phyloP scores from a whole-genome alignment of 2,329 filamentous ascomycete genomes.

The Claviceps capensis region DNA sequence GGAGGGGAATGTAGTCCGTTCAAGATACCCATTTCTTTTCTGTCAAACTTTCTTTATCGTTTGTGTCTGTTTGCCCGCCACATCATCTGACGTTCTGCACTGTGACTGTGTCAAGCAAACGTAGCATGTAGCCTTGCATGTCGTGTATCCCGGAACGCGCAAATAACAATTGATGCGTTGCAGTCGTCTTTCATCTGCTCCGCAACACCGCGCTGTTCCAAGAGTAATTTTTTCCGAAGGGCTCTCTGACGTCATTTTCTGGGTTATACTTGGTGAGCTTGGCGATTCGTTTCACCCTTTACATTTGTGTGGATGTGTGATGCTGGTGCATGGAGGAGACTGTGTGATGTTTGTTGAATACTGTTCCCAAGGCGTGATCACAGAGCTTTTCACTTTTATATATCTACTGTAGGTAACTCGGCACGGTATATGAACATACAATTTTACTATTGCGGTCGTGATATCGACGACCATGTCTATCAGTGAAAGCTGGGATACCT shows the following conservation, averaged over 20 bases:
- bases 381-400: too few species aligned
- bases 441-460: too few species aligned
- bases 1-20: conserved; percentile 1
- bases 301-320: conserved; percentile 25
- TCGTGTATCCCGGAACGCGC: conserved; percentile 14
- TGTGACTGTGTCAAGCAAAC: not conserved
- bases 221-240: conserved; percentile 34
- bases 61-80: too few species aligned
- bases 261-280: conserved; percentile 26
- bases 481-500: too few species aligned
- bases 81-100: too few species aligned
- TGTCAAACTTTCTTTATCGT: not conserved
- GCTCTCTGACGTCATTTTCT: conserved; percentile 45
- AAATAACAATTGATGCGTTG: conserved; percentile 39
- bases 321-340: too few species aligned
- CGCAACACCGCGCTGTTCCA: conserved; percentile 40
- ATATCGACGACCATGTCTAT: too few species aligned
- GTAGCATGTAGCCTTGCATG: conserved; percentile 5
- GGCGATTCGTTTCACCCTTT: conserved; percentile 51
- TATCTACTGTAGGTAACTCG: too few species aligned
- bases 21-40: not conserved
- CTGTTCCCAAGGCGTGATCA: not conserved
- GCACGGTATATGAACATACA: too few species aligned
- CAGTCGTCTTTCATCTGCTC: conserved; percentile 37
- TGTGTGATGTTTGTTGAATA: not conserved